phyloP scores from a whole-genome alignment of 495 filamentous ascomycete species.

The Aspergillus olivimuriae region DNA sequence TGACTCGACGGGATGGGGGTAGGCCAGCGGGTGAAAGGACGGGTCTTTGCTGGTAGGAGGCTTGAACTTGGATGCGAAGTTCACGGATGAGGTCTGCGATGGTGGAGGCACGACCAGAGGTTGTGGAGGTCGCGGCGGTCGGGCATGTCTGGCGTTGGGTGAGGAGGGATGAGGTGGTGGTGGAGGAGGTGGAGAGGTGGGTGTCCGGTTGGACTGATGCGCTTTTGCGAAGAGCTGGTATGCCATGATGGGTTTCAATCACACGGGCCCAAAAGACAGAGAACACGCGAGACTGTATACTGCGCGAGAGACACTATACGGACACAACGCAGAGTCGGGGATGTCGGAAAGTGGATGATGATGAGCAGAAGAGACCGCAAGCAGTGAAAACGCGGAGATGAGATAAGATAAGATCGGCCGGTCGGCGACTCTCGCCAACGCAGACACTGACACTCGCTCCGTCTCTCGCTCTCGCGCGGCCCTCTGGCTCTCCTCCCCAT shows the following conservation, averaged over 20 bases:
- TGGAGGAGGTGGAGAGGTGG: slow-evolving; percentile 22
- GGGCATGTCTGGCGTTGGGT: slow-evolving; percentile 5
- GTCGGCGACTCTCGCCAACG: slow-evolving; percentile 13
- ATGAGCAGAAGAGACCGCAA: slow-evolving; percentile 2
- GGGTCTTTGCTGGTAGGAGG: slow-evolving; percentile 21
- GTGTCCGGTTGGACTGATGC: slow-evolving; percentile 20
- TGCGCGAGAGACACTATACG: no score
- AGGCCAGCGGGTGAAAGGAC: slow-evolving; percentile 27
- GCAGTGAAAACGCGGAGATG: slow-evolving; percentile 31
- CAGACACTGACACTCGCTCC: slow-evolving; percentile 11
- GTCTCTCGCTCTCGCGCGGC: slow-evolving; percentile 9
- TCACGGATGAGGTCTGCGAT: slow-evolving; percentile 12
- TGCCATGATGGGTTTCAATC: slow-evolving; percentile 28
- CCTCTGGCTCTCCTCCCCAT: slow-evolving; percentile 9
- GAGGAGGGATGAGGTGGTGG: slow-evolving; percentile 13
- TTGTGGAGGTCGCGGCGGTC: no score
- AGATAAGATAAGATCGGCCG: slow-evolving; percentile 37
- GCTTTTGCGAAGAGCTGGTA: slow-evolving; percentile 39
- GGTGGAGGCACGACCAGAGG: slow-evolving; percentile 16
- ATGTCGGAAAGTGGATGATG: neutral
- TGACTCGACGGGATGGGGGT: slow-evolving; percentile 22
- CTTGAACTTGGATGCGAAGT: slow-evolving; percentile 17
- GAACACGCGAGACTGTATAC: no score
- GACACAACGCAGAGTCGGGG: neutral
- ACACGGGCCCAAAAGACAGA: no score